phyloP scores from a whole-genome alignment of 2,329 filamentous ascomycete species.

The Leptodontidium sp. region DNA sequence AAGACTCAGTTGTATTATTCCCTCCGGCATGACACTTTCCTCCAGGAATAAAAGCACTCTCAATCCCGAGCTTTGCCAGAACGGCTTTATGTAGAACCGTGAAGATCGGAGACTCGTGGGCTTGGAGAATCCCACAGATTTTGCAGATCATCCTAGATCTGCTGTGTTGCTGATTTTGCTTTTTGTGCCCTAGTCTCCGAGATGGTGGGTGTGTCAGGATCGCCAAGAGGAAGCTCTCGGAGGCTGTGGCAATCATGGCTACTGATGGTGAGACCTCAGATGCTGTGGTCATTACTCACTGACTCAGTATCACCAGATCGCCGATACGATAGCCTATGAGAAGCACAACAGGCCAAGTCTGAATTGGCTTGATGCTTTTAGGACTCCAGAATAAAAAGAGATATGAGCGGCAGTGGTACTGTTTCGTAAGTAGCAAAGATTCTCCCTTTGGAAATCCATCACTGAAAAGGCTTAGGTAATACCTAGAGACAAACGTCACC shows the following conservation, averaged over 20 bases:
- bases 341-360: conserved; percentile 43
- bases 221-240: conserved; percentile 45
- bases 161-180: conserved; percentile 30
- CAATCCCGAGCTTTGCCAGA: too few relatives aligned
- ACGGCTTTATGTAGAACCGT: conserved; percentile 43
- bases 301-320: conserved; percentile 52
- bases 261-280: conserved; percentile 59
- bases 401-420: not conserved
- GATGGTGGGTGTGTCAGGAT: conserved; percentile 63
- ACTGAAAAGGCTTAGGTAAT: too few relatives aligned
- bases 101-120: conserved; percentile 39
- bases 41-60: too few relatives aligned
- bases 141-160: conserved; percentile 39
- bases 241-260: conserved; percentile 57
- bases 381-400: conserved; percentile 4
- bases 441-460: too few relatives aligned
- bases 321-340: conserved; percentile 51
- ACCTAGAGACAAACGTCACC: not conserved
- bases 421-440: too few relatives aligned
- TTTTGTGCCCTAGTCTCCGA: conserved; percentile 58
- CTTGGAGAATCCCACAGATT: conserved; percentile 45
- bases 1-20: too few relatives aligned
- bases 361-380: not conserved
- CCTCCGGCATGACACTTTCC: too few relatives aligned
- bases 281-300: conserved; percentile 54